These are phyloP conservation scores for Aspergillus sp. DNA, from an alignment of 2,329 filamentous ascomycete genomes.

Conservation along the genomic window DNA sequence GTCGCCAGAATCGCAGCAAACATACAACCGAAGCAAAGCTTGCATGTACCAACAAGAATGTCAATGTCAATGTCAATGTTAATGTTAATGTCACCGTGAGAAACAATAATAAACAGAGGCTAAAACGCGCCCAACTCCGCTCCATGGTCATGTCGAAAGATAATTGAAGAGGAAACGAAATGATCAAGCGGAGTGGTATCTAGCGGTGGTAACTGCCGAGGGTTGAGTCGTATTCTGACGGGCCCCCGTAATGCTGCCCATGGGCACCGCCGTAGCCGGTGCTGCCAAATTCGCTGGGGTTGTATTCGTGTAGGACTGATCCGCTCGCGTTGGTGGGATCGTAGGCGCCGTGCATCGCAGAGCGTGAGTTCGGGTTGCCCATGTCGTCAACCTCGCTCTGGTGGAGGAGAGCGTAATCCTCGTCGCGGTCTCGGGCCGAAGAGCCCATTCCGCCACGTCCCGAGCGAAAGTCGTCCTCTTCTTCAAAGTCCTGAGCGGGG, in stretches of 20 bases:
- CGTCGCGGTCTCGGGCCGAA: conserved; percentile 44
- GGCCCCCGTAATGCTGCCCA: conserved; percentile 32
- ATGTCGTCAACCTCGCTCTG: conserved; percentile 47
- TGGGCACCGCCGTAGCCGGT: conserved; percentile 44
- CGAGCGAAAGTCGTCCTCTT: conserved; percentile 46
- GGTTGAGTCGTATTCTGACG: conserved; percentile 23
- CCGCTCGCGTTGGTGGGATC: conserved; percentile 38
- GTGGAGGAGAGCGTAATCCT: conserved; percentile 54
- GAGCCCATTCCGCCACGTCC: conserved; percentile 41
- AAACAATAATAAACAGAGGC: conserved; percentile 22
- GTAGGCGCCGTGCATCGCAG: conserved; percentile 39
- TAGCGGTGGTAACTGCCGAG: conserved; percentile 26
- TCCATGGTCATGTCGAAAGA: conserved; percentile 29
- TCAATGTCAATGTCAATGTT: not conserved
- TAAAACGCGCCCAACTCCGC: conserved; percentile 34
- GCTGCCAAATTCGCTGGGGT: conserved; percentile 30
- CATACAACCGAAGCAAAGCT: conserved; percentile 2
- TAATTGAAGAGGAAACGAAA: conserved; percentile 14
- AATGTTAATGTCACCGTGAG: not conserved
- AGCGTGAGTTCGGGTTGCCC: conserved; percentile 33
- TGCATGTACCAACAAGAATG: conserved; percentile 6
- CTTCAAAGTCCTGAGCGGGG: conserved; percentile 45
- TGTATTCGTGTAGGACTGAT: conserved; percentile 41
- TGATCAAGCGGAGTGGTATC: conserved; percentile 11
- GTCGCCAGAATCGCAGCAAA: not conserved